Evolutionary conservation across 2,329 filamentous ascomycete species (phyloP), one percentile per base, ranked within the genome.

Genomic region (Parastagonospora nodorum): DNA sequence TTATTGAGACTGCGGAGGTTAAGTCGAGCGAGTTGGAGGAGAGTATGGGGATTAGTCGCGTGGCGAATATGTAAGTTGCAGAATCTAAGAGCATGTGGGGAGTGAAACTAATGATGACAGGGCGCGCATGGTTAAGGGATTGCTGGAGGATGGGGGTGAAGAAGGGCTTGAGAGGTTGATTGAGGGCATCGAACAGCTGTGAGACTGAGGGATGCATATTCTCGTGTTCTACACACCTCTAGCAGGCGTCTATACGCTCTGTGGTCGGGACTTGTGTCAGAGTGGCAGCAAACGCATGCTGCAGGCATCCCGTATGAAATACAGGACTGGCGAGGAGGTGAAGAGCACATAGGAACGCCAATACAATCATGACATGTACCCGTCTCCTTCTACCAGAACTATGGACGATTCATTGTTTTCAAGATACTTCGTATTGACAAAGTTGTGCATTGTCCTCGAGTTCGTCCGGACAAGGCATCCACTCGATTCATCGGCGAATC

Each of bases 21-120:
- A 94, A 95, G 76, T 95, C 90, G 53, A 79, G 78, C 33, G 86
- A 93, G 73, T 76, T 99, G 73, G 94, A 99, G 75, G 81, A 86
- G 45, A 83, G 84, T 36, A 74, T 75, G 69, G 54, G 53, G 48
- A 63, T 57, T 19, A 69, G 59, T 51, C 67, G 63, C 50, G 40
- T 72, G 37, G 64, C 53, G 11, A 72, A 72, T 50, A 16, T 74
- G 69, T 72, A 53, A 68, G 69, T 71, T 5, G 1, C 2, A 2
- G 15, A 31, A 4, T 8, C 15, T 6, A 4, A 8, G 12, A 12
- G 0, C 27, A 57, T 75, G 43, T 53, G 61, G 49, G 30, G 12
- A 7, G n/a, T 53, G 9, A 15, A 46, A 42, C 63, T 66, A 55
- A 66, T 19, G 8, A 31, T 8, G 19, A 30, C 14, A 68, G 65